Conservation (phyloP, 106 monocot genomes). For the Ottelia alismoides region DNA sequence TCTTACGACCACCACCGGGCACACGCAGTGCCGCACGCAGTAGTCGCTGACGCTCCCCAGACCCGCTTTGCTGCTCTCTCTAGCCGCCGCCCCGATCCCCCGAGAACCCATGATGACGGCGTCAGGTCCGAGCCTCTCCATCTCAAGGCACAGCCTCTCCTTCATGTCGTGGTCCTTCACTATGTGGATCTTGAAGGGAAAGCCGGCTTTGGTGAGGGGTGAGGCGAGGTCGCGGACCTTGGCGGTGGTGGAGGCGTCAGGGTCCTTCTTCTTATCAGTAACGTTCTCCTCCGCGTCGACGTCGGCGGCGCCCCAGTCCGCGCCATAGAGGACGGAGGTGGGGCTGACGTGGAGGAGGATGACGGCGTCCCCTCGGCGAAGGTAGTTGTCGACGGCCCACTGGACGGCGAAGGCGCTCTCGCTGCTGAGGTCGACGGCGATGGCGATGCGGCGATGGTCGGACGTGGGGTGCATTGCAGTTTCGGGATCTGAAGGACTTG, state of each 20-base stretch:
- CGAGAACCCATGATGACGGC: slow-evolving; percentile 17
- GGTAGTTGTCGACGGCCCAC: slow-evolving; percentile 17
- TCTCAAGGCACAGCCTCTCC: too few species aligned
- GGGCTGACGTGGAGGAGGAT: slow-evolving; percentile 10
- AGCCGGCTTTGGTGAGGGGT: slow-evolving; percentile 14
- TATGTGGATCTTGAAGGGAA: slow-evolving; percentile 30
- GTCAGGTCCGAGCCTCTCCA: too few species aligned
- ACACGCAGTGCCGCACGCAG: too few species aligned
- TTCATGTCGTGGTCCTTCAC: slow-evolving; percentile 31
- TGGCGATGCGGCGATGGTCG: slow-evolving; percentile 10
- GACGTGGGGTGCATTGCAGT: too few species aligned
- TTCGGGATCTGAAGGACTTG: too few species aligned
- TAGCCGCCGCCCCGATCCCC: slow-evolving; percentile 47
- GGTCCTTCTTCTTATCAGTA: not conserved
- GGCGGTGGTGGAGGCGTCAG: slow-evolving; percentile 3
- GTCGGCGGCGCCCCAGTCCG: slow-evolving; percentile 14
- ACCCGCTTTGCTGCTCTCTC: slow-evolving; percentile 32
- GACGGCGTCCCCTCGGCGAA: slow-evolving; percentile 14
- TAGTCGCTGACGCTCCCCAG: too few species aligned
- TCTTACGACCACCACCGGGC: too few species aligned
- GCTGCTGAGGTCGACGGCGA: slow-evolving; percentile 8
- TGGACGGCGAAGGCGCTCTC: slow-evolving; percentile 13
- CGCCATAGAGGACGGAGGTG: slow-evolving; percentile 11
- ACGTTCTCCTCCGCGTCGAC: not conserved
- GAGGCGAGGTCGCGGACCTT: slow-evolving; percentile 11